These are phyloP conservation scores for Saturnispora serradocipensis DNA, from an alignment of 805 yeast genomes.

Conservation along the genomic window DNA sequence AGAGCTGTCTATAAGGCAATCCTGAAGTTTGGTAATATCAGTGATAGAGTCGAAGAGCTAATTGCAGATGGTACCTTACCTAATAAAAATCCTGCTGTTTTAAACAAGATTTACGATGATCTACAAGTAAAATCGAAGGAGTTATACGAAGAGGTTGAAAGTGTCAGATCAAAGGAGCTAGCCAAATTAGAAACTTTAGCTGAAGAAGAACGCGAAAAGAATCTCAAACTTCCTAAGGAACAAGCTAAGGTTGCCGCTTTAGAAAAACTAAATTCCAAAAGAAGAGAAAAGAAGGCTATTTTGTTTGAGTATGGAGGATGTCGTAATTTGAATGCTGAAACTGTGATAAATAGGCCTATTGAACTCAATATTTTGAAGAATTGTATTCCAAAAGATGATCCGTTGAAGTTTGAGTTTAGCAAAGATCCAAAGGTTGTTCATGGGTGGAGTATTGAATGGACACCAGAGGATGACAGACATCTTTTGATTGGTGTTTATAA, in stretches of 20 bases:
- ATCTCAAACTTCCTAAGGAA: slow-evolving; percentile 22
- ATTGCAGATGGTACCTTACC: slow-evolving; percentile 86
- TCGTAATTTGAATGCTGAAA: slow-evolving; percentile 84
- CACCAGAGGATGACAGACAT: slow-evolving; percentile 72
- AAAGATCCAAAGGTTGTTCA: slow-evolving; percentile 68
- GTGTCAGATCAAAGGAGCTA: slow-evolving; percentile 44
- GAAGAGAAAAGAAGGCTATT: slow-evolving; percentile 83
- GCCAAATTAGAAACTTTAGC: slow-evolving; percentile 56
- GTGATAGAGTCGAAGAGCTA: slow-evolving; percentile 70
- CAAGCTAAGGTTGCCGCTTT: slow-evolving; percentile 20
- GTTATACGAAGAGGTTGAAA: slow-evolving; percentile 56
- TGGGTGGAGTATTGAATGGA: slow-evolving; percentile 91
- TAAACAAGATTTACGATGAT: slow-evolving; percentile 70
- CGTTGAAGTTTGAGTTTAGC: slow-evolving; percentile 50
- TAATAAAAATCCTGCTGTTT: slow-evolving; percentile 69
- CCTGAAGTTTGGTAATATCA: slow-evolving; percentile 70
- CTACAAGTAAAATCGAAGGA: slow-evolving; percentile 53
- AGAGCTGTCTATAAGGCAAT: slow-evolving; percentile 80
- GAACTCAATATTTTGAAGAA: slow-evolving; percentile 64
- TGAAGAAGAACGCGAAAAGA: slow-evolving; percentile 39
- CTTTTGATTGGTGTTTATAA: slow-evolving; percentile 78
- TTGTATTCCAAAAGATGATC: slow-evolving; percentile 44
- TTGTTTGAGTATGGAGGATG: slow-evolving; percentile 83
- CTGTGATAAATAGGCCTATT: slow-evolving; percentile 71
- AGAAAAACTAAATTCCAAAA: slow-evolving; percentile 37